A percentile compares a stretch with the other conserved stretches of the same genome.
Conservation (phyloP, 345 rosid genomes). For the Citrus medica region DNA sequence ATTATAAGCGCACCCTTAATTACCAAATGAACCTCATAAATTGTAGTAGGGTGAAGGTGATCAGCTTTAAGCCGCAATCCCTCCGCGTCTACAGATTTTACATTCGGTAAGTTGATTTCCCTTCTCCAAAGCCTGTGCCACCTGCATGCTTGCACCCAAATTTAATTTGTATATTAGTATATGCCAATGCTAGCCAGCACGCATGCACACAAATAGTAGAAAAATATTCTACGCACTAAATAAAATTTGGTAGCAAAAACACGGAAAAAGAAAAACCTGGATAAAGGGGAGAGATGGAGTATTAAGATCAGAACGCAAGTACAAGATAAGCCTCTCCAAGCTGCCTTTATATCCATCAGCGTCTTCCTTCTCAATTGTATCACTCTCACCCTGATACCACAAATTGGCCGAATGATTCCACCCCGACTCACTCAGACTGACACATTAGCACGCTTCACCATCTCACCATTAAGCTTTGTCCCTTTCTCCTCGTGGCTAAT, state of each 20-base stretch:
- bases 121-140: conserved; percentile 39
- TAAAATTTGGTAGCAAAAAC: background rate
- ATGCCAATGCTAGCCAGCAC: background rate
- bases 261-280: no score
- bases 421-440: conserved; percentile 18
- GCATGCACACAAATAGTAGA: background rate
- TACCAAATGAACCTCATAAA: conserved; percentile 29
- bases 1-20: background rate
- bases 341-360: conserved; percentile 33
- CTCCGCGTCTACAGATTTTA: conserved; percentile 35
- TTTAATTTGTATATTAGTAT: background rate
- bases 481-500: conserved; percentile 25
- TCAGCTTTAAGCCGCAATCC: conserved; percentile 33
- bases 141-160: conserved; percentile 15
- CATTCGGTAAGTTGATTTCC: conserved; percentile 25
- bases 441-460: conserved; percentile 38
- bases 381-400: conserved; percentile 60
- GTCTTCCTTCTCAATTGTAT: conserved; percentile 22
- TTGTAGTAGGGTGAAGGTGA: conserved; percentile 38
- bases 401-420: conserved; percentile 32
- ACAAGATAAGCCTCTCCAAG: conserved; percentile 29
- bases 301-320: conserved; percentile 38
- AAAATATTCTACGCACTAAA: background rate
- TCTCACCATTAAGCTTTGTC: conserved; percentile 22
- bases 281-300: conserved; percentile 33